Evolutionary conservation across 192 early-diverging fungal genomes (phyloP), one percentile per base, ranked within the genome.

Genomic region (Backusella circina): DNA sequence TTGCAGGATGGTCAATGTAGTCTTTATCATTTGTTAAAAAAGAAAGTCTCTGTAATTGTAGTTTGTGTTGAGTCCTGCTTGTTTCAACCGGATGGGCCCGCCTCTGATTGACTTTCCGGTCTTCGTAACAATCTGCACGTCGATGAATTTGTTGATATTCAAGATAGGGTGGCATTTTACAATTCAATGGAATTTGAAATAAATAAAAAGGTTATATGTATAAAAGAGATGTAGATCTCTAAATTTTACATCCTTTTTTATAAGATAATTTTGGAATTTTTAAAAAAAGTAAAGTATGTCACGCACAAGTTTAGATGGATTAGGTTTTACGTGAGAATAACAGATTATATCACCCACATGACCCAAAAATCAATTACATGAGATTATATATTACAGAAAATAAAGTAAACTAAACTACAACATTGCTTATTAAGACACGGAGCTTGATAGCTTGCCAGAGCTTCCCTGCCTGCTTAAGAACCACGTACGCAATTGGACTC

Each of bases 11-110:
- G 61, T 73, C 79, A 16, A 84, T 31, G 54, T 79, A 82, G 71
- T 82, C 80, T 44, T 77, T 75, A 36, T 86, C 83, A 57, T 82
- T 75, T 9, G 80, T 81, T 3, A 84, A 65, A 57, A 84, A 82
- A 35, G 72, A 68, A 54, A 82, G 80, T 23, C 84, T 72, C 69
- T 84, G 83, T 30, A 86, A 72, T 54, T 73, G 67, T 30, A 84
- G 38, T 73, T 86, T 86, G 37, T 84, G 80, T 72, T 86, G 84
- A 21, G 83, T 84, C 50, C 84, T 81, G 57, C 54, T 76, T 28
- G 54, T 61, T n/a, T 61, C 54, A 61, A 61, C 10, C 2, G 21
- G 54, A 15, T 61, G n/a, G 7, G 10, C 54, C 10, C 54, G 23
- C 54, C 8, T 61, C 54, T 61, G 54, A 28, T 61, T 61, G 26